Base-by-base conservation (phyloP, 345 rosid genomes). In the Noccaea bulbosa region DNA sequence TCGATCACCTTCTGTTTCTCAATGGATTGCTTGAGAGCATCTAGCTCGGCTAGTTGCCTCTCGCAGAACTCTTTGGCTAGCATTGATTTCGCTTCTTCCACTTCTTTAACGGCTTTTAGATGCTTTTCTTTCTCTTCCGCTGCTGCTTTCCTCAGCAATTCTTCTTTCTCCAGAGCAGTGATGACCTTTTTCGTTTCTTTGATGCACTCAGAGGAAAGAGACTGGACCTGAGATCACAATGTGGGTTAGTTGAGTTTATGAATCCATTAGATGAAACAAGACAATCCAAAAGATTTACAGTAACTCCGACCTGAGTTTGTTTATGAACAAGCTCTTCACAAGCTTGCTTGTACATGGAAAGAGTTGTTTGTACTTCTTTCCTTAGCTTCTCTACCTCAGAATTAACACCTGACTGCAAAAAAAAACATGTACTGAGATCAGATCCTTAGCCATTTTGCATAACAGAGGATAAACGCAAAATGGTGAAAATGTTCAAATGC, bases 261-360 rank as follows among this genome's bases (percentile, higher is more conserved):
- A 67, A 51, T 43, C 16, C 38, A n/a, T 53, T 14, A 61, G n/a
- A 60, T 7, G 34, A 38, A 43, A 11, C 4, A 51, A 33, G 48
- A 62, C 33, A 41, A n/a, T n/a, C n/a, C n/a, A n/a, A n/a, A 62
- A 8, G 38, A 46, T 66, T 16, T 3, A 14, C 15, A 60, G 17
- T 7, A 60, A 53, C 34, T 47, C 69, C 14, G 10, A 92, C 98
- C 93, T 92, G 80, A 62, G 76, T 87, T 72, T 88, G 93, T 63
- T 87, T 77, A 66, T 81, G 83, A 15, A 90, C 85, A 32, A 92
- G 85, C 77, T 90, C 91, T 78, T 83, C 90, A 51, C 95, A 84
- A 72, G 91, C 86, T 65, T 77, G 69, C 67, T 83, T 78, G 72
- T 90, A 90, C 98, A 87, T 83, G 49, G 81, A 58, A 60, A 84